These are phyloP conservation scores for Phytophthora chlamydospora DNA, from an alignment of 352 stramenopile genomes.

Conservation along the genomic window DNA sequence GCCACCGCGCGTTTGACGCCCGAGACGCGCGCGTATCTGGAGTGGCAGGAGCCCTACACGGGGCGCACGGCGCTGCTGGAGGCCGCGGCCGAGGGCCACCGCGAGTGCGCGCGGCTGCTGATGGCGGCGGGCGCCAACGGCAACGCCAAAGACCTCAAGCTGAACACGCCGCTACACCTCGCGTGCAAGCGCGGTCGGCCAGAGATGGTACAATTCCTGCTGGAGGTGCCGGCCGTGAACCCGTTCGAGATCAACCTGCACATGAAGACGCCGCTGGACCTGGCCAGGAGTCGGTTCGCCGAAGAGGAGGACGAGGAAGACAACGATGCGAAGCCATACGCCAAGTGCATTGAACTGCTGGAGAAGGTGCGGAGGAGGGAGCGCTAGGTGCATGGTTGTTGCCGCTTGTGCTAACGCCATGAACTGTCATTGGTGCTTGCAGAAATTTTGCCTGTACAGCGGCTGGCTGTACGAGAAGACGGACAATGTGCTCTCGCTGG, in stretches of 20 bases:
- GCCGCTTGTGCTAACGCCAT: constrained; percentile 8
- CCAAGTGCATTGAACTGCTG: constrained; percentile 61
- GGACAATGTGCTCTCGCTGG: constrained; percentile 65
- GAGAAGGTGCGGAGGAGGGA: constrained; percentile 43
- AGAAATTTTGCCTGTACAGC: constrained; percentile 65
- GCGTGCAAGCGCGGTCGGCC: constrained; percentile 52
- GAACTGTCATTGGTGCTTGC: constrained; percentile 2
- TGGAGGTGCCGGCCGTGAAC: constrained; percentile 43
- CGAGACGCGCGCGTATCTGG: constrained; percentile 49
- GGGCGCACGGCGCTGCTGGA: constrained; percentile 53
- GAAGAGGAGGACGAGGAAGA: constrained; percentile 36
- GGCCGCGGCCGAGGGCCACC: constrained; percentile 46
- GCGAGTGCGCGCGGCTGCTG: constrained; percentile 52
- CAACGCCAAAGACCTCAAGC: constrained; percentile 54
- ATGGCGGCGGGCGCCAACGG: constrained; percentile 52
- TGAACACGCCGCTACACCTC: constrained; percentile 62
- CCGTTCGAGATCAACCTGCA: constrained; percentile 54
- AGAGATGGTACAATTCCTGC: constrained; percentile 51
- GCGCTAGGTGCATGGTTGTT: not conserved
- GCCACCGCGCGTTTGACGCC: constrained; percentile 44
- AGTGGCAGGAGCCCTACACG: constrained; percentile 61
- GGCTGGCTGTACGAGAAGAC: constrained; percentile 71
- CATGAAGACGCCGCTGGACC: constrained; percentile 54
- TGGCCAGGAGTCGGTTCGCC: constrained; percentile 42
- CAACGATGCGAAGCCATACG: constrained; percentile 31